Conservation (phyloP, 2,329 filamentous ascomycete genomes). For the Paracorniculantispora psalliotae region DNA sequence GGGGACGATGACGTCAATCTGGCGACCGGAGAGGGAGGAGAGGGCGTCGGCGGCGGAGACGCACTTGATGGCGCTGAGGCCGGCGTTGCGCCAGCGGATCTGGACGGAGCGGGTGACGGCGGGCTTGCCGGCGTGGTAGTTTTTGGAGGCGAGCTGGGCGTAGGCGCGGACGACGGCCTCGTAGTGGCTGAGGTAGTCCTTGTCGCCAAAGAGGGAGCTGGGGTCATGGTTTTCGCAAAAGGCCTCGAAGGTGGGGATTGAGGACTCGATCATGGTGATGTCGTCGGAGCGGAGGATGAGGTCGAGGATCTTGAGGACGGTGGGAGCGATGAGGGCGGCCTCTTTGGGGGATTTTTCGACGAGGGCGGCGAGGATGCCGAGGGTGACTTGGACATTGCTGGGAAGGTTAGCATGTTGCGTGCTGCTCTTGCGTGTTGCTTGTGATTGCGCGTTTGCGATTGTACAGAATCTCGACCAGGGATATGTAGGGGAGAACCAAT, state of each 20-base stretch:
- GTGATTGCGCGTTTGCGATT: too few relatives aligned
- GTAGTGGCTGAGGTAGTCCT: slow-evolving; percentile 76
- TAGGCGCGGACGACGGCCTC: slow-evolving; percentile 77
- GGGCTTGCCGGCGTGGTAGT: slow-evolving; percentile 45
- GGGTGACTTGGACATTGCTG: slow-evolving; percentile 89
- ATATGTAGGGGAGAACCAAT: neutral
- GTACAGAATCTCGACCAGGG: too few relatives aligned
- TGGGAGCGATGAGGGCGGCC: slow-evolving; percentile 79
- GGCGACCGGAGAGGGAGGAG: slow-evolving; percentile 67
- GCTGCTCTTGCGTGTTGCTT: too few relatives aligned
- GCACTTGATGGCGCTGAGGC: slow-evolving; percentile 73
- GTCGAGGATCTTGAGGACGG: slow-evolving; percentile 78
- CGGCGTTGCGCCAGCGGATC: slow-evolving; percentile 71
- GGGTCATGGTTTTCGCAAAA: slow-evolving; percentile 88
- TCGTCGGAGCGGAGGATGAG: slow-evolving; percentile 80
- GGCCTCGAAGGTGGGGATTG: slow-evolving; percentile 76
- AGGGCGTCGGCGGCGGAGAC: slow-evolving; percentile 76
- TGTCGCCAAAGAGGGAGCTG: slow-evolving; percentile 78
- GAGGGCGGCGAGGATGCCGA: slow-evolving; percentile 85
- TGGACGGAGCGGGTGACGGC: slow-evolving; percentile 65
- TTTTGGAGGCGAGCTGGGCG: slow-evolving; percentile 70
- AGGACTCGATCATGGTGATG: slow-evolving; percentile 89
- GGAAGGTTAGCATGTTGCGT: slow-evolving; percentile 11
- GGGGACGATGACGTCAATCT: slow-evolving; percentile 74
- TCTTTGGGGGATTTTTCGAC: slow-evolving; percentile 92